Base-by-base conservation (phyloP, 2,329 filamentous ascomycete genomes). In the Parastagonospora avenae region DNA sequence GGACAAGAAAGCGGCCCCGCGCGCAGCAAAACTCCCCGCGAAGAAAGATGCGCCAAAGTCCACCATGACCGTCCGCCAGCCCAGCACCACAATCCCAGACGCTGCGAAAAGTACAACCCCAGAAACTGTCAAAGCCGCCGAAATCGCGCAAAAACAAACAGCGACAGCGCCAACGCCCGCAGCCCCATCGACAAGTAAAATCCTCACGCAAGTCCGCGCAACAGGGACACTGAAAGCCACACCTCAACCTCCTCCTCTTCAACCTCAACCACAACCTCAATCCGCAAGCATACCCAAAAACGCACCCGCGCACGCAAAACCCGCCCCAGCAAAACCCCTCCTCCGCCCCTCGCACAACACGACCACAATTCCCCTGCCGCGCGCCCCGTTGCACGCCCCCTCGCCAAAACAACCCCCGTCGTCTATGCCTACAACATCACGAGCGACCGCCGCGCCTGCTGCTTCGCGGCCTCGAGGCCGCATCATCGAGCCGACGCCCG, bases 211-310 rank as follows among this genome's bases (percentile, higher is more conserved):
- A 27, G 68, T 73, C 8, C 60, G 53, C 30, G 55, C 60, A 11
- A 62, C 52, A n/a, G 63, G 63, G 9, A 58, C 62, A 1, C 46
- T 71, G 30, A 62, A 58, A 32, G 83, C 0, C 85, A 85, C 1
- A 71, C 80, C 12, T 82, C 85, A 50, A 81, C 83, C 15, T 82
- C 88, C 55, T 83, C 88, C 55, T 16, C 42, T 24, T 5, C 46
- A 36, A 45, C 16, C 28, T 28, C 50, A 42, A 28, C 48, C 30
- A 27, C 35, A 40, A 41, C 32, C 36, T 11, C 40, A 16, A 45
- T 28, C 5, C n/a, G 15, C 37, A 14, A 28, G 6, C 14, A 36
- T 11, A 42, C 39, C 40, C 49, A 40, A 40, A 50, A 3, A 11
- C 47, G 32, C 40, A 47, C 31, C 49, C 42, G 7, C 45, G 46